phyloP scores from a whole-genome alignment of 495 filamentous ascomycete species.

The Hypoxylon rickii region DNA sequence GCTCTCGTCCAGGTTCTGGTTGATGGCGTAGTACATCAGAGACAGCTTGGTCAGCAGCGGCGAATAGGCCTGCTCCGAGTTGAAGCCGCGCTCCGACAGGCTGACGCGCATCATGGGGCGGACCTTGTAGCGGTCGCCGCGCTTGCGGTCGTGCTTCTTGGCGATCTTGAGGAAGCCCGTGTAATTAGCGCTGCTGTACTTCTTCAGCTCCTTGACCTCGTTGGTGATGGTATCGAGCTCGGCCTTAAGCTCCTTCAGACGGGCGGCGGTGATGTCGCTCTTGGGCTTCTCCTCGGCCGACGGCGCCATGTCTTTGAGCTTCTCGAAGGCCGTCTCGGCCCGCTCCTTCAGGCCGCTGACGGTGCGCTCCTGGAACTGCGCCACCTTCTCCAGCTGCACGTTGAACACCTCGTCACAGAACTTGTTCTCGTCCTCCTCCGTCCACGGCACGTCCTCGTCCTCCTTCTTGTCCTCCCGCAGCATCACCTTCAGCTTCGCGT shows the following conservation, averaged over 20 bases:
- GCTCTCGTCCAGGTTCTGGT: constrained; percentile 71
- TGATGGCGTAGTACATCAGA: constrained; percentile 92
- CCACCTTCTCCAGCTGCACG: constrained; percentile 92
- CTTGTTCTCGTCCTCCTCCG: constrained; percentile 88
- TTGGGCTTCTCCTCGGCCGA: constrained; percentile 42
- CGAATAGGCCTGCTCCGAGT: constrained; percentile 87
- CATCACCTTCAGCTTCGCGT: constrained; percentile 85
- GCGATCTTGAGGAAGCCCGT: constrained; percentile 96
- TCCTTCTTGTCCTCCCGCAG: constrained; percentile 72
- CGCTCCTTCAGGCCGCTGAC: constrained; percentile 72
- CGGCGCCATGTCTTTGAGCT: constrained; percentile 60
- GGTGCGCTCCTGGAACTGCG: constrained; percentile 81
- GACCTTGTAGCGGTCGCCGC: constrained; percentile 78
- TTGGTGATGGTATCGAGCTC: constrained; percentile 87
- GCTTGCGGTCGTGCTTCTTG: constrained; percentile 96
- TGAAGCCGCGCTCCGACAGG: constrained; percentile 84
- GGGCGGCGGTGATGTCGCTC: constrained; percentile 53
- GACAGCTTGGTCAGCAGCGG: constrained; percentile 88
- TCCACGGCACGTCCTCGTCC: constrained; percentile 73
- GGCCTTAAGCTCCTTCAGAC: constrained; percentile 68
- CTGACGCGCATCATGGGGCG: constrained; percentile 88
- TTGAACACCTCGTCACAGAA: constrained; percentile 97
- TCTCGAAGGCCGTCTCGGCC: constrained; percentile 62
- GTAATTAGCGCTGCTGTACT: constrained; percentile 95
- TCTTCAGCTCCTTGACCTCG: constrained; percentile 91